Evolutionary conservation across 192 early-diverging fungal genomes (phyloP).

Genomic region (Entrophospora sp.): DNA sequence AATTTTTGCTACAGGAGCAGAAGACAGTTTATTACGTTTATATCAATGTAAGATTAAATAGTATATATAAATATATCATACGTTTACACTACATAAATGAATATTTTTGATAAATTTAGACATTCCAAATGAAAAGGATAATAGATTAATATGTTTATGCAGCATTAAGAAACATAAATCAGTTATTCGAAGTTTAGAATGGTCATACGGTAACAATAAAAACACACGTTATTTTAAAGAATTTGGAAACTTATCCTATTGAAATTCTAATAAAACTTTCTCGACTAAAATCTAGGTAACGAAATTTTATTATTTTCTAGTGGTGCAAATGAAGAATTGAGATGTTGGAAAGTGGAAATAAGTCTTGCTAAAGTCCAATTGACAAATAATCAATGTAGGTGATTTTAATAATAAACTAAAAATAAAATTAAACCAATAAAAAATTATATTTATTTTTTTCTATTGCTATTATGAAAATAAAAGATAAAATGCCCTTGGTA

Average conservation of each 20-base stretch:
- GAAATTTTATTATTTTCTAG: constrained; percentile 47
- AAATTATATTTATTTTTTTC: neutral
- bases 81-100: neutral
- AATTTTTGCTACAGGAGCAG: constrained; percentile 47
- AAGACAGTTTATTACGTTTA: constrained; percentile 44
- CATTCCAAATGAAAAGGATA: constrained; percentile 15
- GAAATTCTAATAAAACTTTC: no score
- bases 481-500: constrained; percentile 1
- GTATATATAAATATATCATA: neutral
- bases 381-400: no score
- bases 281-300: no score
- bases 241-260: no score
- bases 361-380: constrained; percentile 9
- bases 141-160: constrained; percentile 3
- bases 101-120: neutral
- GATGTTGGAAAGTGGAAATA: constrained; percentile 51
- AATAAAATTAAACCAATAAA: no score
- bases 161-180: constrained; percentile 43
- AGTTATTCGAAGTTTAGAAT: constrained; percentile 41
- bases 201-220: constrained; percentile 27
- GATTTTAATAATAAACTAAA: no score
- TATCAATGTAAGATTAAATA: constrained; percentile 38
- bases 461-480: neutral
- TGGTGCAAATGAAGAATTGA: constrained; percentile 54
- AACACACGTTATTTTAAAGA: no score